phyloP scores from a whole-genome alignment of 139 green algal genomes.

The Parachlorella kessleri region DNA sequence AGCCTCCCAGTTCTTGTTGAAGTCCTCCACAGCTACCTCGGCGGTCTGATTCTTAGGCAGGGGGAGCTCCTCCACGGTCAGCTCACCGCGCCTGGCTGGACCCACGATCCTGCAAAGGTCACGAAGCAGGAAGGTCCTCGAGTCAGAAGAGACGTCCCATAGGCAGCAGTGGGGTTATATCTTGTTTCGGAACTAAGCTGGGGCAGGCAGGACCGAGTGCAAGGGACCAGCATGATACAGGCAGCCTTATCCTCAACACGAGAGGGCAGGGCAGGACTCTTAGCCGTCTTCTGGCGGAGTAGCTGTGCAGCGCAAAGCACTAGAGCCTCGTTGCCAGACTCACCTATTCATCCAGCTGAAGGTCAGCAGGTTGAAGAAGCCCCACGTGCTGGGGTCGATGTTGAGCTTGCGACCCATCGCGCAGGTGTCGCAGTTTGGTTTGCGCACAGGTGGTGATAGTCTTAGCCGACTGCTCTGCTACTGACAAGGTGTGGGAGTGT shows the following conservation, averaged over 20 bases:
- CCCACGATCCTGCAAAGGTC: constrained; percentile 9
- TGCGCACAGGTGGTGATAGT: too few species aligned
- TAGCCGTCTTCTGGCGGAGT: neutral
- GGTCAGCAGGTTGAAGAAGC: constrained; percentile 11
- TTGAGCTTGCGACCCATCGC: too few species aligned
- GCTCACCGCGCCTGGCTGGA: constrained; percentile 13
- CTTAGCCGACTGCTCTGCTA: too few species aligned
- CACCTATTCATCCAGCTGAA: constrained; percentile 27
- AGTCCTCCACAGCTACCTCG: constrained; percentile 36
- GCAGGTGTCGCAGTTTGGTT: too few species aligned
- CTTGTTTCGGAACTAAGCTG: too few species aligned
- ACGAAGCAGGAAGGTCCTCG: neutral
- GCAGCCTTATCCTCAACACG: too few species aligned
- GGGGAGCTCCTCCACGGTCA: constrained; percentile 49
- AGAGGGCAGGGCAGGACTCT: neutral
- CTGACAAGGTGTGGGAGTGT: too few species aligned
- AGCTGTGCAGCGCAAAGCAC: neutral
- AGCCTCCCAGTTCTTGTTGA: constrained; percentile 41
- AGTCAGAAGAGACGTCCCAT: neutral
- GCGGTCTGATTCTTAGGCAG: constrained; percentile 49
- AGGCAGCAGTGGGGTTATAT: neutral
- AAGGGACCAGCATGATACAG: too few species aligned
- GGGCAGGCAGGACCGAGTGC: too few species aligned
- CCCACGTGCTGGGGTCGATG: constrained; percentile 19
- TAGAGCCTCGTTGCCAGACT: neutral